Percentiles rank a stretch among this genome's conserved stretches.
These are phyloP conservation scores for Fallopia convolvulus DNA, from an alignment of 148 eudicot species.

Conservation along the genomic window DNA sequence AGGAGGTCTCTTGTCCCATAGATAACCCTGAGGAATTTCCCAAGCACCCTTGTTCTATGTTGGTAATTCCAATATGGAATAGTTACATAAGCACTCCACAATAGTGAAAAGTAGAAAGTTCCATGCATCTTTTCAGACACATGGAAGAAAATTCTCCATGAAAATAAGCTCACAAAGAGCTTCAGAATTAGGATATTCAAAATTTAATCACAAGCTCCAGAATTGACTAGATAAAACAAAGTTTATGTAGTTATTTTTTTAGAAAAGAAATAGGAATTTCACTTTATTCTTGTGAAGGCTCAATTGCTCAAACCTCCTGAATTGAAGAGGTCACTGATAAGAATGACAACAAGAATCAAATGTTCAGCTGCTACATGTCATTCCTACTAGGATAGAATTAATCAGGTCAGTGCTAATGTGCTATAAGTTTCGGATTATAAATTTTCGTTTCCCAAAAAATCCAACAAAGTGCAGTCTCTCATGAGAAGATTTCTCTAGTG, in stretches of 20 bases:
- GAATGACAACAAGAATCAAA: not conserved
- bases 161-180: not conserved
- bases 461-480: not conserved
- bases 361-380: not conserved
- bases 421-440: not conserved
- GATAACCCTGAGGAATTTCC: too few relatives aligned
- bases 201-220: too few relatives aligned
- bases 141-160: not conserved
- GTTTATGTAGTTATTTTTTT: not conserved
- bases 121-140: not conserved
- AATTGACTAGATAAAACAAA: too few relatives aligned
- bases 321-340: not conserved
- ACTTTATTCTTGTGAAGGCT: not conserved
- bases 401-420: not conserved
- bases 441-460: not conserved
- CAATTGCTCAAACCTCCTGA: not conserved
- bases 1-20: too few relatives aligned
- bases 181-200: not conserved
- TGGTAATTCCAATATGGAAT: too few relatives aligned
- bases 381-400: not conserved
- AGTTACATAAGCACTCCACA: too few relatives aligned
- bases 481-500: not conserved
- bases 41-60: too few relatives aligned
- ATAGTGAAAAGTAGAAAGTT: too few relatives aligned
- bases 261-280: not conserved